phyloP scores from a whole-genome alignment of 352 stramenopile genomes.

The Globisporangium nunn region DNA sequence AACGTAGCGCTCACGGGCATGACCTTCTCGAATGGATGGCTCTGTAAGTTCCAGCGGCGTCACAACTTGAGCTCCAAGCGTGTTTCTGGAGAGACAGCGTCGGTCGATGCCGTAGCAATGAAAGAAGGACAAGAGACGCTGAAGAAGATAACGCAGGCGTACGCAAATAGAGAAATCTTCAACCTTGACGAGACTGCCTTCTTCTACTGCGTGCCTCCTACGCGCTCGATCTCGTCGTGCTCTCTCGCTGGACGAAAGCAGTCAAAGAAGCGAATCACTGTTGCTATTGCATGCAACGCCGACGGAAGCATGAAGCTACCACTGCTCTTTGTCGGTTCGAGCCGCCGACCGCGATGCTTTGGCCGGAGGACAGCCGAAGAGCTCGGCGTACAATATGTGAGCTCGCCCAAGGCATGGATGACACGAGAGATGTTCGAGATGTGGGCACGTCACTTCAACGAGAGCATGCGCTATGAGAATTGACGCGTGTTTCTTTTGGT shows the following conservation, averaged over 20 bases:
- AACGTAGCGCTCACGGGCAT: background rate
- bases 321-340: conserved; percentile 1
- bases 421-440: conserved; percentile 1
- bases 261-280: conserved; percentile 4
- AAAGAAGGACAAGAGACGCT: background rate
- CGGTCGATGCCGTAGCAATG: background rate
- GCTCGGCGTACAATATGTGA: background rate
- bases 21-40: conserved; percentile 23
- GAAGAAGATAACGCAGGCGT: background rate
- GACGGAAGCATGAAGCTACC: conserved; percentile 1
- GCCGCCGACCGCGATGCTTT: background rate
- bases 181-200: conserved; percentile 17
- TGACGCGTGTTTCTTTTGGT: background rate
- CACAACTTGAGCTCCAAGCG: conserved; percentile 11
- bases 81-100: conserved; percentile 7
- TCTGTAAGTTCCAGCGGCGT: conserved; percentile 9
- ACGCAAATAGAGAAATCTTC: conserved; percentile 10
- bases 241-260: conserved; percentile 4
- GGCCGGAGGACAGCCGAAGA: background rate
- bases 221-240: background rate
- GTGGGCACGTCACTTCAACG: conserved; percentile 2
- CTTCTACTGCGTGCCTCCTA: conserved; percentile 10
- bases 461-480: background rate
- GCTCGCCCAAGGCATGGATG: conserved; percentile 2
- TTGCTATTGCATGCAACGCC: conserved; percentile 4